Evolutionary conservation across 2,329 filamentous ascomycete genomes (phyloP).

Genomic region (Clonostachys rhizophaga): DNA sequence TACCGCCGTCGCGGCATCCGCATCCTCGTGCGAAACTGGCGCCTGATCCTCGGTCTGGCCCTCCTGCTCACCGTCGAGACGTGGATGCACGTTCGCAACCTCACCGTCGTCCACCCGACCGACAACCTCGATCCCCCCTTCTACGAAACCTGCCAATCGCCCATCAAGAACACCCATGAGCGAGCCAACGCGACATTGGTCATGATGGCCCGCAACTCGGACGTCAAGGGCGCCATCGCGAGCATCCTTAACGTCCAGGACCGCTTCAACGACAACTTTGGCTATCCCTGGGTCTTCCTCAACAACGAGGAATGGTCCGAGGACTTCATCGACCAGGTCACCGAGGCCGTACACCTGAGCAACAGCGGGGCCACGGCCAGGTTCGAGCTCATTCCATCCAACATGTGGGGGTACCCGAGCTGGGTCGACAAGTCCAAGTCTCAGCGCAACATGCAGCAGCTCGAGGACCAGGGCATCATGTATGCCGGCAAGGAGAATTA

Average conservation of each 20-base stretch:
- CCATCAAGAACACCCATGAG: constrained; percentile 17
- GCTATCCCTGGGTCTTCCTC: constrained; percentile 40
- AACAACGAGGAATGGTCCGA: constrained; percentile 36
- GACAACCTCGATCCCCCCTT: constrained; percentile 31
- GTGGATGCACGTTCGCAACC: constrained; percentile 22
- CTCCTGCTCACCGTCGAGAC: constrained; percentile 4
- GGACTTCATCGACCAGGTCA: constrained; percentile 29
- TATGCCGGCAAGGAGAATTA: constrained; percentile 32
- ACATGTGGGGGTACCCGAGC: constrained; percentile 33
- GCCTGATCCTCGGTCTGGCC: constrained; percentile 15
- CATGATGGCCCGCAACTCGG: constrained; percentile 39
- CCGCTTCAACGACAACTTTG: constrained; percentile 40
- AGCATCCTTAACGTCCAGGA: constrained; percentile 33
- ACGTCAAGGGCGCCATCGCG: constrained; percentile 29
- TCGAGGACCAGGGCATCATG: constrained; percentile 21
- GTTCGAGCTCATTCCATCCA: constrained; percentile 33
- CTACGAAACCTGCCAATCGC: constrained; percentile 30
- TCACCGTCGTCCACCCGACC: constrained; percentile 23
- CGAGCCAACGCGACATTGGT: constrained; percentile 39
- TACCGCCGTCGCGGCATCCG: neutral
- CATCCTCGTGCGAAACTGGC: constrained; percentile 5
- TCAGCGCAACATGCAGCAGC: constrained; percentile 21
- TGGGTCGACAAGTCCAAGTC: constrained; percentile 21
- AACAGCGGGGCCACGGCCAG: constrained; percentile 11
- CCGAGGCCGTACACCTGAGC: constrained; percentile 25